Conservation (phyloP, 176 grass and related monocot species). For the Hordeum marinum region DNA sequence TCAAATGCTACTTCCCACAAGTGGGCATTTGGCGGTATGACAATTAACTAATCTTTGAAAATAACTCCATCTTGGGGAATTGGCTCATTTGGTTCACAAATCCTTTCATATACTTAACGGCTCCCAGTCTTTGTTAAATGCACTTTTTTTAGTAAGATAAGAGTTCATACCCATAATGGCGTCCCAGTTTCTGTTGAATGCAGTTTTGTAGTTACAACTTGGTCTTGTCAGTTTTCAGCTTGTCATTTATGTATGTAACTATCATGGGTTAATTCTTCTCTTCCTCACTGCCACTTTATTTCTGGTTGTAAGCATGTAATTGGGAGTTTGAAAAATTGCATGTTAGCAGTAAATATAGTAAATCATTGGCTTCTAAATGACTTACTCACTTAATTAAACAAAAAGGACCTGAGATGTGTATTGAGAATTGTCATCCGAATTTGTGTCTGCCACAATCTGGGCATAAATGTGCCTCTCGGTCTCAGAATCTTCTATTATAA, state of each 20-base stretch:
- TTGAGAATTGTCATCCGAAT: not conserved
- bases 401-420: not conserved
- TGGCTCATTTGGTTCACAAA: not conserved
- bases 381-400: slow-evolving; percentile 10
- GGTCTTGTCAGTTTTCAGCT: too few relatives aligned
- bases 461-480: not conserved
- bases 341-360: not conserved
- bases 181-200: not conserved
- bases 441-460: not conserved
- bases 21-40: slow-evolving; percentile 70
- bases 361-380: not conserved
- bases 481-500: not conserved
- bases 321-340: not conserved
- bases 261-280: not conserved
- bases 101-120: not conserved
- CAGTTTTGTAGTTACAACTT: not conserved
- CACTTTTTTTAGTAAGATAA: slow-evolving; percentile 10
- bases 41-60: slow-evolving; percentile 2
- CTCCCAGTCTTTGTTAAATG: not conserved
- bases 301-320: not conserved
- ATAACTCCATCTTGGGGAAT: not conserved
- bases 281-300: not conserved
- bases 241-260: not conserved
- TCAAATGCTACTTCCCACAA: slow-evolving; percentile 82
- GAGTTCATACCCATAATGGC: not conserved